Base-by-base conservation (phyloP, 345 rosid species). In the Dimocarpus longan region DNA sequence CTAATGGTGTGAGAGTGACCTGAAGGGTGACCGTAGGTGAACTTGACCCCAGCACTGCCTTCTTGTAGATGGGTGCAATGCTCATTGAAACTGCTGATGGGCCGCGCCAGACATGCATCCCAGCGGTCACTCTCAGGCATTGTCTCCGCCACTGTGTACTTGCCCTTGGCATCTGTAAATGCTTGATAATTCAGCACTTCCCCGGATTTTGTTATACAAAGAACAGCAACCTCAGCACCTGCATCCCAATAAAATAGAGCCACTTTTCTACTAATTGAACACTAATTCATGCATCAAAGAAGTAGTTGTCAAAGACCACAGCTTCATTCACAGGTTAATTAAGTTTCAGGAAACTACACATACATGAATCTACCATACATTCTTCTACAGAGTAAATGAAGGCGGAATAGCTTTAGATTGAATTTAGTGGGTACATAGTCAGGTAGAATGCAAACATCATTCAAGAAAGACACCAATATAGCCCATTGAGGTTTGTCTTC, bases 151-250 rank as follows among this genome's bases (percentile, higher is more conserved):
- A 96, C 97, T 0, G 88, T 88, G 86, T 96, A 96, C 18, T 90
- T 71, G 48, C 98, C 99, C 81, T 87, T 93, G 0, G 92, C 84
- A 76, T 95, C 88, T 76, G 97, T 92, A 80, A 96, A 96, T 21
- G 98, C 98, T 76, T 96, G 99, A 28, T 96, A 94, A 81, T 96
- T 96, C 68, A 94, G 83, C 37, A 96, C 98, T 82, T 96, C 97
- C 24, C 99, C 97, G 0, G 97, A 86, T 81, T 91, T 96, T 11
- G 98, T 93, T 85, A 96, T 96, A 86, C 98, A 96, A 24, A 96
- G 97, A 69, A 93, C 98, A 9, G 98, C 99, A 40, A 94, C 99
- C 86, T 96, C 99, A 18, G 98, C 98, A 68, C 98, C 99, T 94
- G 88, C 83, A 81, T 26, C 59, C 32, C 73, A 6, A 68, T 10